phyloP scores from a whole-genome alignment of 2,329 filamentous ascomycete species.

The Proliferodiscus dingleyae region DNA sequence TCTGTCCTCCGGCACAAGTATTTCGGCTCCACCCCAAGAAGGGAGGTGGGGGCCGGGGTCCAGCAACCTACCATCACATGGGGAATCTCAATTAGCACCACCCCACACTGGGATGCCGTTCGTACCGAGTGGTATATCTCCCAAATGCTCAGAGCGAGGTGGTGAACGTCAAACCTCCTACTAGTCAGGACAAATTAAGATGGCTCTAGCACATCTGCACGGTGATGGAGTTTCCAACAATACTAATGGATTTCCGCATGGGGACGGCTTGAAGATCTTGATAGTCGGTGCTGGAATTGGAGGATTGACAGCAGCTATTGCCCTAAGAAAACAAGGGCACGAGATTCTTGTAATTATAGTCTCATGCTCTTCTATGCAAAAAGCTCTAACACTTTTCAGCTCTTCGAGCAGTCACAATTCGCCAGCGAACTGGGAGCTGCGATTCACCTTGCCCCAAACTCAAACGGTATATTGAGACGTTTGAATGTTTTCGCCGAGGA shows the following conservation, averaged over 20 bases:
- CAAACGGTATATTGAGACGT: constrained; percentile 49
- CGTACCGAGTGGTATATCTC: neutral
- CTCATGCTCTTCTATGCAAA: too few species aligned
- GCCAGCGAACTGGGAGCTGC: constrained; percentile 55
- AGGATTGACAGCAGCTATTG: constrained; percentile 48
- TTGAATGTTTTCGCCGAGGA: constrained; percentile 39
- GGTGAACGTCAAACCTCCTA: neutral
- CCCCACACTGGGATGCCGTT: neutral
- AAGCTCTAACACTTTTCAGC: too few species aligned
- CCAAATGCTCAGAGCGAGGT: neutral
- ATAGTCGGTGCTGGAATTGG: constrained; percentile 41
- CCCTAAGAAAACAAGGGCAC: constrained; percentile 23
- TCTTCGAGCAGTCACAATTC: constrained; percentile 53
- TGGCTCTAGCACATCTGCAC: neutral
- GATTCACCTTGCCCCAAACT: constrained; percentile 58
- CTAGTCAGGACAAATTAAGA: neutral
- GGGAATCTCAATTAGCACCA: neutral
- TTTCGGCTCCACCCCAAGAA: neutral
- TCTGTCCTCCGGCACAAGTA: neutral
- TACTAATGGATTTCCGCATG: neutral
- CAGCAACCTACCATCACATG: too few species aligned
- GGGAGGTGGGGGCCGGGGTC: neutral
- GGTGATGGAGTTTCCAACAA: neutral
- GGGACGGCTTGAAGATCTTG: constrained; percentile 9
- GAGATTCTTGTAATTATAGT: constrained; percentile 17